A percentile compares a stretch with the other conserved stretches of the same genome.
Evolutionary conservation across 2,329 filamentous ascomycete genomes (phyloP).

Genomic region (Leptographium wingfieldii): DNA sequence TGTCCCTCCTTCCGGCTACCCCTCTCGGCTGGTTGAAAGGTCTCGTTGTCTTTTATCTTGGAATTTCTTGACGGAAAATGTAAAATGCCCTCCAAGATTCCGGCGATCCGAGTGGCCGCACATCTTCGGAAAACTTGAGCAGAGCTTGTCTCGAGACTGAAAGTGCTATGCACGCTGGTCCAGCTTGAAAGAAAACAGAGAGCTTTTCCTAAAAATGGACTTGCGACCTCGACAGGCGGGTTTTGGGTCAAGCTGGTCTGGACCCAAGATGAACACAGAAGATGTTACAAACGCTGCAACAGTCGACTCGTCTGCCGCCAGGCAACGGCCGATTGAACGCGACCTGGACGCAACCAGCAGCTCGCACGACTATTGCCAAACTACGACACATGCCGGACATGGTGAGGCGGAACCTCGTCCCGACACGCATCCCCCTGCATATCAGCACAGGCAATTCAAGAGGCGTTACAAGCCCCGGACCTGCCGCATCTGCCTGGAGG

Average conservation of each 20-base stretch:
- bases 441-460: constrained; percentile 1
- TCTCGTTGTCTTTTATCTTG: background rate
- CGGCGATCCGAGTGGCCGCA: constrained; percentile 3
- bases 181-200: background rate
- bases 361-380: background rate
- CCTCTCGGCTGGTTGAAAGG: background rate
- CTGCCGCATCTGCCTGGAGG: constrained; percentile 84
- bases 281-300: background rate
- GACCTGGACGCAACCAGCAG: background rate
- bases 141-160: background rate
- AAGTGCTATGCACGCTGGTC: background rate
- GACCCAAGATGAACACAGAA: background rate
- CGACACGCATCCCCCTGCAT: constrained; percentile 8
- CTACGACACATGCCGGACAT: background rate
- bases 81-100: background rate
- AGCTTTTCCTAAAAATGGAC: constrained; percentile 3
- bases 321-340: background rate
- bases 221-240: background rate
- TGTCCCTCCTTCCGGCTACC: background rate
- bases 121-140: background rate
- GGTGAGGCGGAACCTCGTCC: background rate
- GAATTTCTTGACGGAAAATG: background rate
- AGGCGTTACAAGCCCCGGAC: constrained; percentile 55
- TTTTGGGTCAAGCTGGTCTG: constrained; percentile 5
- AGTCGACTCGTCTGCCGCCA: background rate